phyloP scores from a whole-genome alignment of 176 grass and related monocot genomes.

The Zoysia japonica region DNA sequence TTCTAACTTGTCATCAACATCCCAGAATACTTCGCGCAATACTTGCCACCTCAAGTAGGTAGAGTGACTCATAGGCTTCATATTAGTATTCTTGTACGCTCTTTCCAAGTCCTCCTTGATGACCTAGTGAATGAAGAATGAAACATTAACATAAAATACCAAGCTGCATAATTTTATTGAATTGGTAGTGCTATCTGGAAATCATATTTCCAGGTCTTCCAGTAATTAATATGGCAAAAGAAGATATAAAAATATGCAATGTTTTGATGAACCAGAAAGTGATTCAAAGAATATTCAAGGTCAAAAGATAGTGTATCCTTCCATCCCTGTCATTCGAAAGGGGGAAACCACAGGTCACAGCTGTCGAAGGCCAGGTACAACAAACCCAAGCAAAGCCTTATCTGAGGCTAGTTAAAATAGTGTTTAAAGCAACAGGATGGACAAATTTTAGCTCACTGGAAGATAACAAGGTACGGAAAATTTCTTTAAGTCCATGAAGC shows the following conservation, averaged over 20 bases:
- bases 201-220: constrained; percentile 2
- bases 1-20: constrained; percentile 71
- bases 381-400: background rate
- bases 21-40: constrained; percentile 69
- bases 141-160: constrained; percentile 32
- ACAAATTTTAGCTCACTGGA: constrained; percentile 17
- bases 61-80: constrained; percentile 84
- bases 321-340: background rate
- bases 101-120: constrained; percentile 99
- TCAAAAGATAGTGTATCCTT: background rate
- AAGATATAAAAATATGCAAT: background rate
- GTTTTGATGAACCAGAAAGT: constrained; percentile 5
- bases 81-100: constrained; percentile 80
- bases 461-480: constrained; percentile 4
- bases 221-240: constrained; percentile 19
- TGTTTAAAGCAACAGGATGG: constrained; percentile 4
- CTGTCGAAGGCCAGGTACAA: background rate
- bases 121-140: constrained; percentile 56
- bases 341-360: too few species aligned
- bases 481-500: background rate
- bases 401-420: constrained; percentile 13
- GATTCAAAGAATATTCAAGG: background rate
- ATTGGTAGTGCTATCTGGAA: constrained; percentile 10
- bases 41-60: constrained; percentile 80
- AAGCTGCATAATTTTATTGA: constrained; percentile 8